These are phyloP conservation scores for Zarea fungicola DNA, from an alignment of 2,329 filamentous ascomycete genomes.

Conservation along the genomic window DNA sequence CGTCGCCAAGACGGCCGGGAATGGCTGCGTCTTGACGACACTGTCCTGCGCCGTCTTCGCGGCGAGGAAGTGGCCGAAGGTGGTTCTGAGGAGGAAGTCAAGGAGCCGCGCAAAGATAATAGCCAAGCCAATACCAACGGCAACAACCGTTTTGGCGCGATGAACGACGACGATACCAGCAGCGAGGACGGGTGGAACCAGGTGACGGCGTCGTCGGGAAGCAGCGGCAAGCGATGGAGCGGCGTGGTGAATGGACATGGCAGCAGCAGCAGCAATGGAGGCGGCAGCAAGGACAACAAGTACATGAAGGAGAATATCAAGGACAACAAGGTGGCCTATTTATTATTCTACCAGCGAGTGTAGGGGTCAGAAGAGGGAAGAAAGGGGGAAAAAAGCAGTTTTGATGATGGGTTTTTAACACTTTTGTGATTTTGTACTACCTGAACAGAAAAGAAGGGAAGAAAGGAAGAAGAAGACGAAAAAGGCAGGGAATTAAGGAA, in stretches of 20 bases:
- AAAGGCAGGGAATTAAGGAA: too few species aligned
- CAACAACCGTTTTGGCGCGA: conserved; percentile 70
- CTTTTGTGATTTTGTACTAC: not conserved
- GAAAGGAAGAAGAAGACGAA: too few species aligned
- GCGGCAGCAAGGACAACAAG: conserved; percentile 51
- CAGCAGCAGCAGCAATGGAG: conserved; percentile 37
- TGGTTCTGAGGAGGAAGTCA: conserved; percentile 70
- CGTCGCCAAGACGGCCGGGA: conserved; percentile 89
- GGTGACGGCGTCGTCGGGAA: conserved; percentile 56
- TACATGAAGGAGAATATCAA: conserved; percentile 61
- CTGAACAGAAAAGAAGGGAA: too few species aligned
- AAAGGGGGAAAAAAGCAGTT: not conserved
- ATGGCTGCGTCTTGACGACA: conserved; percentile 96
- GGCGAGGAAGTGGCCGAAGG: conserved; percentile 85
- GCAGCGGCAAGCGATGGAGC: conserved; percentile 63
- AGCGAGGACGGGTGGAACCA: conserved; percentile 80
- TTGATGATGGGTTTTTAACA: not conserved
- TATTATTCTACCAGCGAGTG: conserved; percentile 88
- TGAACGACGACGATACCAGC: conserved; percentile 60
- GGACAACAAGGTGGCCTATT: conserved; percentile 96
- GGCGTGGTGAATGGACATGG: conserved; percentile 66
- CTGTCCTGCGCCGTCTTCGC: conserved; percentile 75
- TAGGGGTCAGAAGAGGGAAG: conserved; percentile 21
- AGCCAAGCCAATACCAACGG: conserved; percentile 27
- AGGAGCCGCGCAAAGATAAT: conserved; percentile 31